Evolutionary conservation across 192 early-diverging fungal species (phyloP).

Genomic region (Kickxella alabastrina): DNA sequence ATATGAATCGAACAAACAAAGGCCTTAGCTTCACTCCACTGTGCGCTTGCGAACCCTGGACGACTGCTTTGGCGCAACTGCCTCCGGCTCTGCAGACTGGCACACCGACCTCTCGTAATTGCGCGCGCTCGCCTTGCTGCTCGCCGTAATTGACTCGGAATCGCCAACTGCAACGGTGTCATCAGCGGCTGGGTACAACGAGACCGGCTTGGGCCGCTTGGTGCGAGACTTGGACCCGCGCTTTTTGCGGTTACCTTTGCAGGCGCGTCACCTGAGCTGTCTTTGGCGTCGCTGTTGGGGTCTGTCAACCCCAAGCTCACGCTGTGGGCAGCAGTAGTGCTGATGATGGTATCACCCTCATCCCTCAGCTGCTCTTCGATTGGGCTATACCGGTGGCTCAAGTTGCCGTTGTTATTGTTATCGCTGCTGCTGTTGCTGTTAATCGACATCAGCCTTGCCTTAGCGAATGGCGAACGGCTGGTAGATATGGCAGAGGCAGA

Average conservation of each 20-base stretch:
- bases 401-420: not conserved
- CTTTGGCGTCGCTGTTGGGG: not conserved
- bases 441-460: not conserved
- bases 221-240: conserved; percentile 2
- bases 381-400: conserved; percentile 25
- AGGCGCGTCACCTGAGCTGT: conserved; percentile 3
- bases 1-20: no score
- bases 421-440: not conserved
- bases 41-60: conserved; percentile 31
- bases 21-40: not conserved
- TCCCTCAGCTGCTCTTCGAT: no score
- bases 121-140: conserved; percentile 19
- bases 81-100: not conserved
- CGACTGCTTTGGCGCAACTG: conserved; percentile 3
- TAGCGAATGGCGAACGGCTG: conserved; percentile 28
- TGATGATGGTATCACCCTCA: no score
- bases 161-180: not conserved
- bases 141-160: no score
- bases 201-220: not conserved
- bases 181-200: not conserved
- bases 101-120: conserved; percentile 20
- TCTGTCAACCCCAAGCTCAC: not conserved
- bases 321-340: not conserved
- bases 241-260: not conserved
- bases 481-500: no score